phyloP scores from a whole-genome alignment of 768 basidiomycete species.

The Leccinum barrowsii region DNA sequence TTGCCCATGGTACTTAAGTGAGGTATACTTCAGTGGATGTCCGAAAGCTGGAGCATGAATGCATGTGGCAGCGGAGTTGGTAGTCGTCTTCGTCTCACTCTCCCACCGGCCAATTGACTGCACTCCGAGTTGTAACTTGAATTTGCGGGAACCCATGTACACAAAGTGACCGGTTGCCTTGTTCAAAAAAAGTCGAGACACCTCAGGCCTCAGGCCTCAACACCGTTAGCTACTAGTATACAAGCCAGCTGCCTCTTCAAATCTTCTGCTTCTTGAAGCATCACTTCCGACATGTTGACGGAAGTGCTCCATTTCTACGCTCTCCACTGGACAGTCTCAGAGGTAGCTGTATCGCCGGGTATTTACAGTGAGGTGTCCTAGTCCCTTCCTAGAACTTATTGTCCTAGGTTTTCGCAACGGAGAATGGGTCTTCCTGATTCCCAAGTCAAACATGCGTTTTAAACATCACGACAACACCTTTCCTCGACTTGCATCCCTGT shows the following conservation, averaged over 20 bases:
- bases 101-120: neutral
- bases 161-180: too few relatives aligned
- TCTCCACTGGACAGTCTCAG: neutral
- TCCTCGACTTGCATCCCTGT: neutral
- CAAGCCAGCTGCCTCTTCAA: neutral
- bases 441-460: neutral
- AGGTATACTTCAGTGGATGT: neutral
- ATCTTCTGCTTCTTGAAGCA: neutral
- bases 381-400: neutral
- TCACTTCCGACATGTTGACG: neutral
- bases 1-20: slow-evolving; percentile 43
- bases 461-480: neutral
- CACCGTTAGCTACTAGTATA: too few relatives aligned
- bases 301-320: neutral
- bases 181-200: too few relatives aligned
- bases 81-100: neutral
- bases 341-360: neutral
- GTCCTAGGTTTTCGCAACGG: neutral
- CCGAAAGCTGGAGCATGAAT: neutral
- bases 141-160: too few relatives aligned
- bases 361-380: neutral
- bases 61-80: too few relatives aligned
- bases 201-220: too few relatives aligned
- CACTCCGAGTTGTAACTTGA: too few relatives aligned
- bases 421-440: neutral